Conservation (phyloP, 306 rosid species). For the Cucumis cinereus region DNA sequence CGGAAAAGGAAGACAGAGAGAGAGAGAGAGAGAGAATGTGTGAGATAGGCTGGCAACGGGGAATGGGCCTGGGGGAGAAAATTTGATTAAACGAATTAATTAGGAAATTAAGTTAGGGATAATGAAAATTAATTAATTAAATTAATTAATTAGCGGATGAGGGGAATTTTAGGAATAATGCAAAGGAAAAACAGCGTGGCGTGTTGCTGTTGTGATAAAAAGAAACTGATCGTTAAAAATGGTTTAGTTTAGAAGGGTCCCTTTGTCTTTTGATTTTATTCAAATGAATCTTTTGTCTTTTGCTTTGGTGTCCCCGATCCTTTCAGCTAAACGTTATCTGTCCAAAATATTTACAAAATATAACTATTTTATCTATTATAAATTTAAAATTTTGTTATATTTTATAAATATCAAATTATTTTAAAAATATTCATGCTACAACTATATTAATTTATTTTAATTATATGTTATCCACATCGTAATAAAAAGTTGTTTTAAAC, state of each 20-base stretch:
- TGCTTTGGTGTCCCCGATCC: neutral
- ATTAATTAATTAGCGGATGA: neutral
- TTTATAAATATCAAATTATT: too few species aligned
- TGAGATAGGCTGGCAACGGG: neutral
- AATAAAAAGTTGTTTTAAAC: rapidly evolving
- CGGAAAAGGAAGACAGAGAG: neutral
- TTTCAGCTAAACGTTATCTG: too few species aligned
- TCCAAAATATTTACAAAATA: too few species aligned
- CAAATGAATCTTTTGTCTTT: neutral
- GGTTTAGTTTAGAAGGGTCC: neutral
- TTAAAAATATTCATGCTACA: too few species aligned
- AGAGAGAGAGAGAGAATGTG: neutral
- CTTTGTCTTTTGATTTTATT: neutral
- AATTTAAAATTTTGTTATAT: too few species aligned
- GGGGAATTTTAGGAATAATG: neutral
- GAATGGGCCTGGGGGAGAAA: too few species aligned
- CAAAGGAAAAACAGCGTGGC: neutral
- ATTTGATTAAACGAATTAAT: neutral
- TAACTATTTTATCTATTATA: too few species aligned
- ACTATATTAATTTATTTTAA: too few species aligned
- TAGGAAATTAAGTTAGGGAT: neutral
- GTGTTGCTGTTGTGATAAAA: neutral
- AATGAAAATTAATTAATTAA: neutral
- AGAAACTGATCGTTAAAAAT: neutral
- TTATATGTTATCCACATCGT: too few species aligned